Percentiles rank a stretch among this genome's conserved stretches.
Conservation (phyloP, 192 early-diverging fungal genomes). For the Mortierella alpina region DNA sequence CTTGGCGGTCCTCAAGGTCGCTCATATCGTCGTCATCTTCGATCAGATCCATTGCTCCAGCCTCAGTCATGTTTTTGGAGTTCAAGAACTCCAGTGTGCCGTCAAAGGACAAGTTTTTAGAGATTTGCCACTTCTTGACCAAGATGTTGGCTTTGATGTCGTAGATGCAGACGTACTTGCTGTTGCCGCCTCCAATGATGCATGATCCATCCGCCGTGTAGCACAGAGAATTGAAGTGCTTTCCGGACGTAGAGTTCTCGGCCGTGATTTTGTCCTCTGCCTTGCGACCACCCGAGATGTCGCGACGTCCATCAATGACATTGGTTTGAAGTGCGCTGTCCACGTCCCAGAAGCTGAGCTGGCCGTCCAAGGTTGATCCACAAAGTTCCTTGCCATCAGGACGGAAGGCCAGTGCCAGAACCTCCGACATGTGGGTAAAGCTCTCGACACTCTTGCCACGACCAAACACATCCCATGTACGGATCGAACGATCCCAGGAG, state of each 20-base stretch:
- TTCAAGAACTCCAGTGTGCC: constrained; percentile 92
- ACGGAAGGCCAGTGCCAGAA: constrained; percentile 87
- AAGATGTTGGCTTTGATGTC: constrained; percentile 79
- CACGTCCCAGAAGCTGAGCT: constrained; percentile 94
- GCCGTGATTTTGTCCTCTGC: constrained; percentile 81
- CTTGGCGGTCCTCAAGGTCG: constrained; percentile 87
- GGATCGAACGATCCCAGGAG: constrained; percentile 93
- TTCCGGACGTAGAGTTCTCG: constrained; percentile 84
- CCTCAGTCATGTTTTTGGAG: constrained; percentile 93
- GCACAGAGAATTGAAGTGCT: constrained; percentile 92
- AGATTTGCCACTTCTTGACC: constrained; percentile 91
- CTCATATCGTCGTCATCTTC: constrained; percentile 86
- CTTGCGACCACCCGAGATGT: constrained; percentile 91
- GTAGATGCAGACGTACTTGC: constrained; percentile 97
- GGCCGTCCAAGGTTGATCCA: constrained; percentile 90
- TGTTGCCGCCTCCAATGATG: constrained; percentile 94
- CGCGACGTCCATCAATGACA: constrained; percentile 91
- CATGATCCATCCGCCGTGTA: constrained; percentile 94
- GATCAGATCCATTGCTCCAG: constrained; percentile 85
- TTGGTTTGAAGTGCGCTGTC: constrained; percentile 75
- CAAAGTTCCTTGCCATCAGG: constrained; percentile 93
- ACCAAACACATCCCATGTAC: constrained; percentile 95
- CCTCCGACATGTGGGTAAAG: constrained; percentile 84
- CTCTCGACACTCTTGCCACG: constrained; percentile 82
- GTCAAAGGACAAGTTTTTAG: constrained; percentile 92